Conservation (phyloP, 129 eudicot genomes). For the sunflower (Helianthus annuus) region HanXRQr2.0-SUNRISE NC_035441.2:145010051-145010550, state of each 20-base stretch:
- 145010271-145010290: too few relatives aligned
- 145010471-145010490: slow-evolving; percentile 22
- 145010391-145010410: slow-evolving; percentile 42
- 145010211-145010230: too few relatives aligned
- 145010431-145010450: neutral
- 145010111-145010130: too few relatives aligned
- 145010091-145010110: too few relatives aligned
- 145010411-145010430: neutral
- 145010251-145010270: too few relatives aligned
- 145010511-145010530: slow-evolving; percentile 79
- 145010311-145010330: slow-evolving; percentile 70
- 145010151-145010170: too few relatives aligned
- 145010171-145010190: too few relatives aligned
- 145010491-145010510: slow-evolving; percentile 86
- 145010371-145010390: slow-evolving; percentile 95
- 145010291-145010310: slow-evolving; percentile 15
- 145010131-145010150: too few relatives aligned
- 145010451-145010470: neutral
- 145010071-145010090: too few relatives aligned
- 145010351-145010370: slow-evolving; percentile 86
- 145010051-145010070: too few relatives aligned
- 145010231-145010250: too few relatives aligned
- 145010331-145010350: slow-evolving; percentile 99
- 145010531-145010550: slow-evolving; percentile 73
- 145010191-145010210: too few relatives aligned